A percentile compares a stretch with the other conserved stretches of the same genome.
phyloP scores from a whole-genome alignment of 164 flowering plant species.

The Dillenia turbinata region DNA sequence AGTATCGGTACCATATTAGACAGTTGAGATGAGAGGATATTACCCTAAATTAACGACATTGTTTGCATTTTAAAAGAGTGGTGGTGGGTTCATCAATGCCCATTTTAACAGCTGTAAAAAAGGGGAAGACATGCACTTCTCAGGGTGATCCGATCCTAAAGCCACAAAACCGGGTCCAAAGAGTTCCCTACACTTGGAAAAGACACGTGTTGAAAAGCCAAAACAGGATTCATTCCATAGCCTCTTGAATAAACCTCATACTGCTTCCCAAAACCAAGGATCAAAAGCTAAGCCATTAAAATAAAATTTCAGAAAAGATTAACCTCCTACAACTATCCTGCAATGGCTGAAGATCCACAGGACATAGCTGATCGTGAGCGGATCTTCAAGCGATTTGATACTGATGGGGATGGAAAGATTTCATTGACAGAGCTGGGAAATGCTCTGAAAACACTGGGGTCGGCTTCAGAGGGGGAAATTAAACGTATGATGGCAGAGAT shows the following conservation, averaged over 20 bases:
- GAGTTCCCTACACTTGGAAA: too few species aligned
- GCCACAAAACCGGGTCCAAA: too few species aligned
- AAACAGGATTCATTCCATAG: background rate
- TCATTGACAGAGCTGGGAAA: constrained; percentile 54
- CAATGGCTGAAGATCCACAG: constrained; percentile 30
- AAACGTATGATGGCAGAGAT: constrained; percentile 58
- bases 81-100: too few species aligned
- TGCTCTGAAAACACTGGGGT: constrained; percentile 41
- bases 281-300: background rate
- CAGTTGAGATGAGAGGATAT: too few species aligned
- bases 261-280: background rate
- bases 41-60: too few species aligned
- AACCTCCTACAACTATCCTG: background rate
- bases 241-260: background rate
- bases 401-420: constrained; percentile 54
- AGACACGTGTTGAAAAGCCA: background rate
- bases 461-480: constrained; percentile 34
- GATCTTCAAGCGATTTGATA: constrained; percentile 54
- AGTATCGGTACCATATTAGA: too few species aligned
- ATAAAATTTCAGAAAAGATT: too few species aligned
- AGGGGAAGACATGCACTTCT: too few species aligned
- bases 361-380: constrained; percentile 28
- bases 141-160: too few species aligned
- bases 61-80: too few species aligned
- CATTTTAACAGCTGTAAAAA: too few species aligned